Evolutionary conservation across 2,329 filamentous ascomycete species (phyloP).

Genomic region (Trichothecium sympodiale): DNA sequence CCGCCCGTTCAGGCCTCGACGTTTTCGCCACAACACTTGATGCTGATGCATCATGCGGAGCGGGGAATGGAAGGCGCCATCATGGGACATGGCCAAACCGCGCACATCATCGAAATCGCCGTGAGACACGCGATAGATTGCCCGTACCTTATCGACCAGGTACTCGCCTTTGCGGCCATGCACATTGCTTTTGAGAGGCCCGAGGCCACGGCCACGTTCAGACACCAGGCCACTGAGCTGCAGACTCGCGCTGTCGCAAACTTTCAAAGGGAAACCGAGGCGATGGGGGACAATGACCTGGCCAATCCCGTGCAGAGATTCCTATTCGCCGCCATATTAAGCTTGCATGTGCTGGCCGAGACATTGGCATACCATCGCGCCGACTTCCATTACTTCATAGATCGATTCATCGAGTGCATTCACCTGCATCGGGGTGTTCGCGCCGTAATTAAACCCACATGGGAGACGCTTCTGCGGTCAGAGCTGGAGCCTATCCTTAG

Average conservation of each 20-base stretch:
- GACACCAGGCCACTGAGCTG: slow-evolving; percentile 28
- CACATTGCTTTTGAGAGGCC: slow-evolving; percentile 19
- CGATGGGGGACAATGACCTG: slow-evolving; percentile 12
- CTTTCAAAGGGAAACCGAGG: slow-evolving; percentile 20
- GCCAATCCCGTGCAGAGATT: slow-evolving; percentile 23
- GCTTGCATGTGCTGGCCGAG: slow-evolving; percentile 37
- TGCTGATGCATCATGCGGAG: slow-evolving; percentile 26
- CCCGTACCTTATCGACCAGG: slow-evolving; percentile 35
- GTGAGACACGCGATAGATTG: slow-evolving; percentile 19
- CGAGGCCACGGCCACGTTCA: slow-evolving; percentile 13
- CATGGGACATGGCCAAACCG: slow-evolving; percentile 9
- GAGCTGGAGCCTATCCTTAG: slow-evolving; percentile 18
- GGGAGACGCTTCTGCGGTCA: slow-evolving; percentile 21
- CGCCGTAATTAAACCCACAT: slow-evolving; percentile 21
- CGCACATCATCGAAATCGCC: slow-evolving; percentile 18
- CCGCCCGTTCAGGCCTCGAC: slow-evolving; percentile 5
- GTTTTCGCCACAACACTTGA: slow-evolving; percentile 26
- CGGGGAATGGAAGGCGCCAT: slow-evolving; percentile 13
- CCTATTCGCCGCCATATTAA: slow-evolving; percentile 31
- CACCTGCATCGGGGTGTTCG: slow-evolving; percentile 31
- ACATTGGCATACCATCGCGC: slow-evolving; percentile 25
- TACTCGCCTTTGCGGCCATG: slow-evolving; percentile 33
- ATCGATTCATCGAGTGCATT: slow-evolving; percentile 28
- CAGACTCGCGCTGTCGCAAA: slow-evolving; percentile 30
- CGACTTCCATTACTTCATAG: slow-evolving; percentile 27